Evolutionary conservation across 2,329 filamentous ascomycete genomes (phyloP), one percentile per base, ranked within the genome.

Genomic region (Exserohilum turcica): DNA sequence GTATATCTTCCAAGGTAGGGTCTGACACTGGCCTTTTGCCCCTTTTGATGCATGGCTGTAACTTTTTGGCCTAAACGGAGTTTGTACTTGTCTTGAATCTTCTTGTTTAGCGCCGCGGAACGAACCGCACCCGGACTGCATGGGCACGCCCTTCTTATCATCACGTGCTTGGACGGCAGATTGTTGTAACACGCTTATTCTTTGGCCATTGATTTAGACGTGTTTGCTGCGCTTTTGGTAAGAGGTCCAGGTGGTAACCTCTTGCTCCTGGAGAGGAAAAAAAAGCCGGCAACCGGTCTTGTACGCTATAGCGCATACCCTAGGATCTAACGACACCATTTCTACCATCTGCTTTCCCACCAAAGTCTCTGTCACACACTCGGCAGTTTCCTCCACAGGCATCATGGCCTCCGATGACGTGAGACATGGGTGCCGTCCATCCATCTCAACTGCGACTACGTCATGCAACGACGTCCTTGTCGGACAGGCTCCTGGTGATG

Each of bases 1-100:
- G 29, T 38, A 36, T 56, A 43, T 50, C 51, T 52, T 44, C 58
- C 29, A 53, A 63, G 62, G 64, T 65, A 63, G 61, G 57, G 57
- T 47, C 21, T 55, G 45, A 52, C 45, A 36, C 42, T 33, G 39
- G 38, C 33, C 43, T 36, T 50, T 39, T n/a, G n/a, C 43, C 32
- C 19, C 32, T 43, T 47, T 38, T 46, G 36, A 43, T 50, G 38
- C 39, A 31, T 45, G 42, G 43, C 36, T 29, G 33, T 36, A 18
- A 45, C 18, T 40, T n/a, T n/a, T n/a, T 54, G 42, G 37, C 18
- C 33, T 42, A 21, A 21, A 21, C 15, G 9, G 27, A 35, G 31
- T 47, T n/a, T 16, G 39, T 16, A 33, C 43, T 36, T 33, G 12
- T 32, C 39, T 48, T 28, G 32, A 36, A 10, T 32, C 15, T 31